These are phyloP conservation scores for Sutorius eximius DNA, from an alignment of 1,284 basidiomycete species.

Conservation along the genomic window DNA sequence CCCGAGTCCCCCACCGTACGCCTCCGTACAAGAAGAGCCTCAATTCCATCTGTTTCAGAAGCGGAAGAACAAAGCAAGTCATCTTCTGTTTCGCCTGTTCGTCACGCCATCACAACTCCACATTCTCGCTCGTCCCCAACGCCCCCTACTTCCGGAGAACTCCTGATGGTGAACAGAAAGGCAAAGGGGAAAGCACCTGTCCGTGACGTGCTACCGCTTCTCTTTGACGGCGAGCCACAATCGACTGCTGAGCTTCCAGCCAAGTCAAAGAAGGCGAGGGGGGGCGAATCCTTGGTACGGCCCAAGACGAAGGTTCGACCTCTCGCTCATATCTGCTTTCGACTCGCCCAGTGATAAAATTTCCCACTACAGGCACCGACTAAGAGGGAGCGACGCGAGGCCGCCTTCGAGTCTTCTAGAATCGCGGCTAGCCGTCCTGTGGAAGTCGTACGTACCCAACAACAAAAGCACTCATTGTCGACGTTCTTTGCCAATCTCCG, in stretches of 20 bases:
- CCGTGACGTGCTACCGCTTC: conserved; percentile 33
- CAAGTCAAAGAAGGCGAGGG: conserved; percentile 25
- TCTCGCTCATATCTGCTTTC: not conserved
- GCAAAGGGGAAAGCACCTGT: conserved; percentile 30
- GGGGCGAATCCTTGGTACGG: conserved; percentile 9
- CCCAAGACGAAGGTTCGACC: conserved; percentile 29
- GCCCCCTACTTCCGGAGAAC: conserved; percentile 36
- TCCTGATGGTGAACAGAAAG: conserved; percentile 25
- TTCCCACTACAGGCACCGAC: conserved; percentile 29
- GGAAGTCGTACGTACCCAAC: conserved; percentile 29
- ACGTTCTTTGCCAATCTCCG: conserved; percentile 25
- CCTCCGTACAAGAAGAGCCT: conserved; percentile 8
- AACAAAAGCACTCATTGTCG: conserved; percentile 22
- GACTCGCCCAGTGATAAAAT: conserved; percentile 6
- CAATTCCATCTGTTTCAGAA: conserved; percentile 27
- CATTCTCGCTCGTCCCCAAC: conserved; percentile 33
- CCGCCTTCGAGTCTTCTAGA: conserved; percentile 29
- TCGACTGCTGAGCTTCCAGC: conserved; percentile 11
- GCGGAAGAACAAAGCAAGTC: conserved; percentile 22
- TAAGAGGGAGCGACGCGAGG: conserved; percentile 32
- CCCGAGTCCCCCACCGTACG: conserved; percentile 12
- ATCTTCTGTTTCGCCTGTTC: conserved; percentile 30
- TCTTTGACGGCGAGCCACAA: conserved; percentile 22
- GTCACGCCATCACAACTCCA: conserved; percentile 33
- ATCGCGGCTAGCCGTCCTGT: conserved; percentile 35